Base-by-base conservation (phyloP, 768 basidiomycete species). In the Leucogyrophana mollusca region DNA sequence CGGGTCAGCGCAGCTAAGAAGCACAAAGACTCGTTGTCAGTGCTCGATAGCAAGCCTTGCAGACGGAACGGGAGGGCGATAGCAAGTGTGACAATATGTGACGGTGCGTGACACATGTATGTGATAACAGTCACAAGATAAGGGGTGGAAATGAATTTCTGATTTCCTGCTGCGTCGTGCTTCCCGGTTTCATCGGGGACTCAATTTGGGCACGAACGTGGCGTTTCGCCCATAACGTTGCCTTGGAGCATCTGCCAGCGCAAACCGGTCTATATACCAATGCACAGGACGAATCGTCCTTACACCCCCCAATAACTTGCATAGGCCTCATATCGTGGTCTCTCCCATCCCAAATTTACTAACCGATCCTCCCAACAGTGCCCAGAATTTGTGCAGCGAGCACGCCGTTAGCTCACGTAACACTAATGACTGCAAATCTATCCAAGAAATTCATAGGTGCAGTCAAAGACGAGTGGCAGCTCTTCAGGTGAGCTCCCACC, bases 391-490 rank as follows among this genome's bases (percentile, higher is more conserved):
- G n/a, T n/a, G n/a, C n/a, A n/a, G n/a, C n/a, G n/a, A n/a, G n/a
- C n/a, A n/a, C n/a, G n/a, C n/a, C n/a, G n/a, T n/a, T n/a, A n/a
- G 32, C n/a, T n/a, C n/a, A 9, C 9, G n/a, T 22, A 43, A 25
- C 20, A 14, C 32, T 6, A 23, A 54, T 56, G 60, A 41, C 65
- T 25, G 49, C 55, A 25, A 53, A 52, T 22, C 32, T 55, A 9
- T 42, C 65, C 16, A 54, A 50, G 36, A 64, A 53, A 17, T 88
- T 90, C 52, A 88, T 90, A 46, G 89, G 89, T 23, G 85, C 90
- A 5, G 90, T 93, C 43, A 68, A 85, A 55, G 90, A 93, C 55
- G 85, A 90, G 51, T 92, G 87, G 88, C 73, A 79, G 49, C 72
- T 93, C 46, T 92, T 77, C 69, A 90, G 88, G 87, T 86, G 55